A percentile compares a stretch with the other conserved stretches of the same genome.
phyloP scores from a whole-genome alignment of 352 stramenopile genomes.

The Globisporangium radiosum region DNA sequence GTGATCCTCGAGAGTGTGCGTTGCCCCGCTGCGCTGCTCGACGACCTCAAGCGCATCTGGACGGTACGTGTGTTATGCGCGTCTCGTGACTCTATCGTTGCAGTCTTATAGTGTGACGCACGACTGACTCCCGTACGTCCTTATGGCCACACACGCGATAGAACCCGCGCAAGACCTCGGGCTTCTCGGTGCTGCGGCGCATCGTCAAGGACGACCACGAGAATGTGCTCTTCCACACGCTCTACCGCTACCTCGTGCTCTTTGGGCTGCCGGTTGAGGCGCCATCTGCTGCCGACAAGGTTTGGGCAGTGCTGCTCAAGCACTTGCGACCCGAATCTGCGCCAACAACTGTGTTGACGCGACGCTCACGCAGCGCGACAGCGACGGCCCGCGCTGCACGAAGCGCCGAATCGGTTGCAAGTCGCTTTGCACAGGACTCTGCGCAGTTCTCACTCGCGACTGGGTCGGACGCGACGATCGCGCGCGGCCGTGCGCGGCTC shows the following conservation, averaged over 20 bases:
- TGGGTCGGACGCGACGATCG: slow-evolving; percentile 44
- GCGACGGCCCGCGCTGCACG: slow-evolving; percentile 5
- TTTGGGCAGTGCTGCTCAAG: slow-evolving; percentile 60
- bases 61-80: slow-evolving; percentile 28
- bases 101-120: background rate
- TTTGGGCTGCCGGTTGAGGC: slow-evolving; percentile 86
- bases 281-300: slow-evolving; percentile 34
- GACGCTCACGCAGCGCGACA: slow-evolving; percentile 13
- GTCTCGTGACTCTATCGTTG: background rate
- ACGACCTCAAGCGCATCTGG: slow-evolving; percentile 87
- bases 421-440: slow-evolving; percentile 37
- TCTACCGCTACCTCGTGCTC: slow-evolving; percentile 95
- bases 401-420: slow-evolving; percentile 12
- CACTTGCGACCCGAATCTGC: slow-evolving; percentile 43
- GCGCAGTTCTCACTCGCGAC: slow-evolving; percentile 39
- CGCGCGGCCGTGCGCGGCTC: slow-evolving; percentile 43
- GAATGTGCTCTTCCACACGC: slow-evolving; percentile 90
- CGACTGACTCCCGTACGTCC: background rate
- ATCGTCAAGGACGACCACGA: slow-evolving; percentile 60
- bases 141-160: slow-evolving; percentile 2
- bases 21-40: slow-evolving; percentile 84
- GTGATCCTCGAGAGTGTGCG: slow-evolving; percentile 92
- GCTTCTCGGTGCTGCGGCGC: slow-evolving; percentile 61
- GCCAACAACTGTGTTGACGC: background rate
- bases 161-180: slow-evolving; percentile 44